A percentile compares a stretch with the other conserved stretches of the same genome.
These are phyloP conservation scores for Chaetomium fimeti DNA, from an alignment of 495 filamentous ascomycete species.

Conservation along the genomic window DNA sequence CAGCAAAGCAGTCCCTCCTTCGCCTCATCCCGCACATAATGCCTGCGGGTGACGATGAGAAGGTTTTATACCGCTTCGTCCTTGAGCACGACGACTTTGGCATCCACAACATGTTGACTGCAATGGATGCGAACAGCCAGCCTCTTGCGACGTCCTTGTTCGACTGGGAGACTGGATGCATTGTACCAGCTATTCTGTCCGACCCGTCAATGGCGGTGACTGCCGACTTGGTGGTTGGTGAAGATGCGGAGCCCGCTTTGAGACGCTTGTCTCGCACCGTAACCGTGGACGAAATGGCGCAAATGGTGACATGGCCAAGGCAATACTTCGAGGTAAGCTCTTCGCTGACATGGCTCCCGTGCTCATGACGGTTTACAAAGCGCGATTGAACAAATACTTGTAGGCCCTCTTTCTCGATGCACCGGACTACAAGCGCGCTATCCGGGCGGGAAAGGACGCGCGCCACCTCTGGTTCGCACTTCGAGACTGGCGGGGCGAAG, in stretches of 20 bases:
- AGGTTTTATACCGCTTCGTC: slow-evolving; percentile 36
- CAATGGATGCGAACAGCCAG: slow-evolving; percentile 29
- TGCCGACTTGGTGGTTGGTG: slow-evolving; percentile 35
- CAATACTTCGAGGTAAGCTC: not conserved
- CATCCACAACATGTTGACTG: slow-evolving; percentile 39
- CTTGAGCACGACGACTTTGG: slow-evolving; percentile 43
- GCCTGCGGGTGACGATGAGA: slow-evolving; percentile 24
- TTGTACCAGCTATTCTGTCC: slow-evolving; percentile 39
- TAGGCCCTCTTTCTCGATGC: slow-evolving; percentile 16
- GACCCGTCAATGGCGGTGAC: slow-evolving; percentile 36
- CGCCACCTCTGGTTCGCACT: slow-evolving; percentile 43
- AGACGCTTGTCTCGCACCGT: slow-evolving; percentile 22
- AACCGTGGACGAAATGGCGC: not conserved
- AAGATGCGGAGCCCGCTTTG: slow-evolving; percentile 32
- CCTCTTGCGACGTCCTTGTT: slow-evolving; percentile 37
- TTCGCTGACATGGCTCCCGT: not conserved
- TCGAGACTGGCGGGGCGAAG: slow-evolving; percentile 38
- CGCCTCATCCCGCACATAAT: slow-evolving; percentile 36
- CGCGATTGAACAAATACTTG: slow-evolving; percentile 5
- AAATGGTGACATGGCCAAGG: not conserved
- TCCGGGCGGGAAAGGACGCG: slow-evolving; percentile 38
- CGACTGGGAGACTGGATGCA: slow-evolving; percentile 39
- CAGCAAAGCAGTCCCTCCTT: slow-evolving; percentile 38
- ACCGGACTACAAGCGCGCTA: slow-evolving; percentile 34
- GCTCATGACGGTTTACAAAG: not conserved